Conservation (phyloP, 257 asterid species). For the Solanum dulcamara region DNA sequence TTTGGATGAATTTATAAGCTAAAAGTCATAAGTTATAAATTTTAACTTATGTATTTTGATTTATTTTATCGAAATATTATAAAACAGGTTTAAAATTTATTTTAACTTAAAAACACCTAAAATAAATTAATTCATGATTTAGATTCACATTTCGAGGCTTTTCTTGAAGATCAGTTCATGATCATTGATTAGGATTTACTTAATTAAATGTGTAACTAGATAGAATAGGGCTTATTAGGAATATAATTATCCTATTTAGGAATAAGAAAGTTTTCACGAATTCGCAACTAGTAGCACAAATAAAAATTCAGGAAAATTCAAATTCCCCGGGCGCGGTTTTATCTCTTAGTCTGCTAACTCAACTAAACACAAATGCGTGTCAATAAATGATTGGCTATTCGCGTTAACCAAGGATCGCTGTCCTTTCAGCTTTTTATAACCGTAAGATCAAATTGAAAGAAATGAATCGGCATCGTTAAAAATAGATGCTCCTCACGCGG, state of each 20-base stretch:
- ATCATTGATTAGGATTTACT: neutral
- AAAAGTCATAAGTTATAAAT: too few relatives aligned
- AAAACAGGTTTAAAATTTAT: too few relatives aligned
- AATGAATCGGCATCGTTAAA: neutral
- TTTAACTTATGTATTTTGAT: too few relatives aligned
- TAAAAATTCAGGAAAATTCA: neutral
- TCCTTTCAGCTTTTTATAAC: neutral
- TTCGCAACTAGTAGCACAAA: neutral
- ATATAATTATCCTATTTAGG: too few relatives aligned
- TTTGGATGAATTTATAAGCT: too few relatives aligned
- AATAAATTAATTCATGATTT: neutral
- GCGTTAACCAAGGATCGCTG: neutral
- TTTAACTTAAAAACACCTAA: too few relatives aligned
- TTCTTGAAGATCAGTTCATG: neutral
- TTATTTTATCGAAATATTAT: too few relatives aligned
- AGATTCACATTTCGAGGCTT: neutral
- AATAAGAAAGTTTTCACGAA: neutral
- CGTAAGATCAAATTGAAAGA: neutral
- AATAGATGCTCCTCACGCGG: neutral
- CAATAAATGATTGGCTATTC: neutral
- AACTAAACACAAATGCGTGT: neutral
- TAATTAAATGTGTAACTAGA: neutral
- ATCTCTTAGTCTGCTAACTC: neutral
- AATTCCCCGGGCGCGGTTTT: neutral
- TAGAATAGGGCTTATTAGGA: neutral